Percentiles rank a stretch among this genome's conserved stretches.
Conservation (phyloP, 352 stramenopile genomes). For the Phytophthora melonis region DNA sequence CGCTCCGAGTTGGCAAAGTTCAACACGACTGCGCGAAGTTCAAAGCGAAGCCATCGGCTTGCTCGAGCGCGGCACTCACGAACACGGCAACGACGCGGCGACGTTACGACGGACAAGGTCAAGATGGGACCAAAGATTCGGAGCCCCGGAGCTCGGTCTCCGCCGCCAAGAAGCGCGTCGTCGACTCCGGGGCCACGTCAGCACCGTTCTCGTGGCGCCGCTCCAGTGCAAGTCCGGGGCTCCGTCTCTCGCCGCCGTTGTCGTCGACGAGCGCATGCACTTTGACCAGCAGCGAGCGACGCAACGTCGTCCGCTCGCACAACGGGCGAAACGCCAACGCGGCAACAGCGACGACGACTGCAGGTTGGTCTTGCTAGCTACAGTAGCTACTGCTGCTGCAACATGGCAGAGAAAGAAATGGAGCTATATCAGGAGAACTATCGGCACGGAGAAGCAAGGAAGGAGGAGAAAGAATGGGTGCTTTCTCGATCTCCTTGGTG, state of each 20-base stretch:
- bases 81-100: conserved; percentile 7
- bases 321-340: conserved; percentile 1
- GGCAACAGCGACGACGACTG: not conserved
- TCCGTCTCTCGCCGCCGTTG: conserved; percentile 21
- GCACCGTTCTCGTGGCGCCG: conserved; percentile 18
- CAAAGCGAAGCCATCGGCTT: conserved; percentile 30
- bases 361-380: no score
- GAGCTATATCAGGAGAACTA: no score
- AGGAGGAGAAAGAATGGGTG: no score
- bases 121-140: conserved; percentile 34
- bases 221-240: conserved; percentile 25
- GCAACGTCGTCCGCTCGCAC: conserved; percentile 23
- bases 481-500: no score
- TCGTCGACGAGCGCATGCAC: conserved; percentile 8
- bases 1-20: not conserved
- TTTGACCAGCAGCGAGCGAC: no score
- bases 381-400: not conserved
- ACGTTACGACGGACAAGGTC: conserved; percentile 10
- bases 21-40: conserved; percentile 20
- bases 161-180: not conserved
- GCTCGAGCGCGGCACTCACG: conserved; percentile 4
- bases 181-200: conserved; percentile 18
- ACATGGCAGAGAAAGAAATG: no score
- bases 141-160: conserved; percentile 4
- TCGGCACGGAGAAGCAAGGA: no score